Conservation (phyloP, 805 yeast genomes). For the Wickerhamomyces queroliae region DNA sequence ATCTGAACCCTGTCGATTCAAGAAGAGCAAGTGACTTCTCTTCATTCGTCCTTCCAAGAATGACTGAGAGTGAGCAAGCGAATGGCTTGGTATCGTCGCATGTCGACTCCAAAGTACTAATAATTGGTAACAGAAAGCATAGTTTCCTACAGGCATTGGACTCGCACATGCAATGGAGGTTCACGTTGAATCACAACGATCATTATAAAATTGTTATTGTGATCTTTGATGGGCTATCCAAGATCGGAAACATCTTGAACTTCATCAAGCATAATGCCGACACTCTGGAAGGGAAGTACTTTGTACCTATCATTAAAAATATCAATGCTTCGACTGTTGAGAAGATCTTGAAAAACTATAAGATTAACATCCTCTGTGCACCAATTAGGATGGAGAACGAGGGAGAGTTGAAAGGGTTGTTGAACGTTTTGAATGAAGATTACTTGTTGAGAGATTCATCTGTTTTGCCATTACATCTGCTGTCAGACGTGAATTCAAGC, state of each 20-base stretch:
- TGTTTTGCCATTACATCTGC: no score
- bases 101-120: conserved; percentile 12
- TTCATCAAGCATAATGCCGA: conserved; percentile 14
- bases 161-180: conserved; percentile 7
- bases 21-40: not conserved
- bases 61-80: conserved; percentile 2
- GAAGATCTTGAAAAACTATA: conserved; percentile 13
- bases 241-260: conserved; percentile 23
- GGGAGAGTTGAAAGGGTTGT: conserved; percentile 12
- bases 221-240: conserved; percentile 22
- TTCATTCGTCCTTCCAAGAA: conserved; percentile 14
- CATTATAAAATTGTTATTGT: conserved; percentile 15
- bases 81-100: not conserved
- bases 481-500: no score
- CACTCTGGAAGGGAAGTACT: conserved; percentile 6
- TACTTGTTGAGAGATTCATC: conserved; percentile 6
- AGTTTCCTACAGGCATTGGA: conserved; percentile 15
- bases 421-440: conserved; percentile 17
- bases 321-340: conserved; percentile 15
- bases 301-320: conserved; percentile 21
- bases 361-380: conserved; percentile 16
- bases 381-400: conserved; percentile 19
- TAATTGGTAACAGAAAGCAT: conserved; percentile 20
- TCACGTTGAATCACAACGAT: conserved; percentile 15
- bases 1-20: conserved; percentile 6